Evolutionary conservation across 163 green algal species (phyloP).

Genomic region (Scenedesmus sp.): DNA sequence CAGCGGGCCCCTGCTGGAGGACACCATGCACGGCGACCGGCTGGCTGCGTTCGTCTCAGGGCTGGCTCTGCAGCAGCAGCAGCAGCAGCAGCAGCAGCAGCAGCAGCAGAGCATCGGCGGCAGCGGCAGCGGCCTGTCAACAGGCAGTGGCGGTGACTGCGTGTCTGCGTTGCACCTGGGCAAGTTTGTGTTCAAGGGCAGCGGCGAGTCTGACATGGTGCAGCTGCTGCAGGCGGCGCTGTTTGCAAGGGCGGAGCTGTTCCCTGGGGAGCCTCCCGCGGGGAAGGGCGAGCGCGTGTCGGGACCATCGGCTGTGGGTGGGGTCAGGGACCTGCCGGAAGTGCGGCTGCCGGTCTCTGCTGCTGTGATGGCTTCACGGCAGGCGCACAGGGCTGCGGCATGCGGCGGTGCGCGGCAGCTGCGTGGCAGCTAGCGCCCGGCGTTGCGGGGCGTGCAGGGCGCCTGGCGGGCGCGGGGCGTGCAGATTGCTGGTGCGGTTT

Average conservation of each 20-base stretch:
- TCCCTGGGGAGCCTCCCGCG: neutral
- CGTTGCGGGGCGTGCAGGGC: too few relatives aligned
- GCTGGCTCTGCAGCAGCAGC: neutral
- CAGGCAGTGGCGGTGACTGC: neutral
- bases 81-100: neutral
- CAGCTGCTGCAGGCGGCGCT: neutral
- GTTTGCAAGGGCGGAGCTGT: neutral
- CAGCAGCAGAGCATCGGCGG: neutral
- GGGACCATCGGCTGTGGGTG: neutral
- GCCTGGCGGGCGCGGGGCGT: too few relatives aligned
- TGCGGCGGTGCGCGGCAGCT: neutral
- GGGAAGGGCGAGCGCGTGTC: conserved; percentile 3
- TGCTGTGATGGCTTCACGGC: neutral
- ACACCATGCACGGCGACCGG: neutral
- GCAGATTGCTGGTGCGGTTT: too few relatives aligned
- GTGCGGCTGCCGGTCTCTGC: neutral
- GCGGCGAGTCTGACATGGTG: conserved; percentile 26
- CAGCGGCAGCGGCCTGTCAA: neutral
- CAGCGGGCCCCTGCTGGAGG: neutral
- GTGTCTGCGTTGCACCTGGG: neutral
- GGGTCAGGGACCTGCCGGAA: neutral
- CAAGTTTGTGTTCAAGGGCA: conserved; percentile 21
- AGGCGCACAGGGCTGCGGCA: neutral
- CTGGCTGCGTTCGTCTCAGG: neutral
- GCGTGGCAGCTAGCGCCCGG: neutral